phyloP scores from a whole-genome alignment of 352 stramenopile genomes.

The Phytophthora multivora region DNA sequence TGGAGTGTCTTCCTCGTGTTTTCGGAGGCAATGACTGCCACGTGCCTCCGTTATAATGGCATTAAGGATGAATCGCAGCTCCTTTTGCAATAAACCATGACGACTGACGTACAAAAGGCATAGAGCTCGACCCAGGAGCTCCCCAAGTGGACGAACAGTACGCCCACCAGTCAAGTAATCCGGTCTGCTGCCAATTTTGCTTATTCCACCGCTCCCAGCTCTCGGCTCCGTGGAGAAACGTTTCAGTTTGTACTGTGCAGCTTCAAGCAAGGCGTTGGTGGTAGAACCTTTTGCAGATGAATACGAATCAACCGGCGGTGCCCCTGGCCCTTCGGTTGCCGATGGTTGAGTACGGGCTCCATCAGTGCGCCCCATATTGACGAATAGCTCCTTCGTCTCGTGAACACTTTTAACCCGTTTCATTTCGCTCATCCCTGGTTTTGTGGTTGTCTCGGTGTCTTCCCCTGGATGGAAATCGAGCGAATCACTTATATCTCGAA shows the following conservation, averaged over 20 bases:
- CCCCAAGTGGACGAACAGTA: conserved; percentile 56
- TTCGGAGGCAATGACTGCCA: conserved; percentile 15
- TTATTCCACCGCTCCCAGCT: conserved; percentile 10
- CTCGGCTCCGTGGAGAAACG: conserved; percentile 27
- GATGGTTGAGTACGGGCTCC: conserved; percentile 7
- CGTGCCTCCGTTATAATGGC: conserved; percentile 56
- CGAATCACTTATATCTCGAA: conserved; percentile 9
- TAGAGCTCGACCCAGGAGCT: conserved; percentile 80
- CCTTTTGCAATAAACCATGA: conserved; percentile 87
- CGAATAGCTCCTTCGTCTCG: conserved; percentile 64
- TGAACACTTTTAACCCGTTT: conserved; percentile 47
- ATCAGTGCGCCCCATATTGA: conserved; percentile 30
- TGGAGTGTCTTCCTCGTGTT: conserved; percentile 20
- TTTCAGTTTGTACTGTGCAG: conserved; percentile 17
- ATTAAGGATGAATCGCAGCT: conserved; percentile 84
- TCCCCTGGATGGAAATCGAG: conserved; percentile 15
- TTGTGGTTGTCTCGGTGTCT: background rate
- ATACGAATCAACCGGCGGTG: conserved; percentile 6
- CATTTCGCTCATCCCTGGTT: conserved; percentile 17
- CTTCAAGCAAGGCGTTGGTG: conserved; percentile 8
- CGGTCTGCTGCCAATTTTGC: conserved; percentile 14
- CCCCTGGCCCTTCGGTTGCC: background rate
- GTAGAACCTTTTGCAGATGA: conserved; percentile 3
- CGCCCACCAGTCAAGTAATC: conserved; percentile 72
- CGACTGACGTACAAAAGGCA: conserved; percentile 89